A percentile compares a stretch with the other conserved stretches of the same genome.
Conservation (phyloP, 139 green algal genomes). For the Trebouxia sp. region DNA sequence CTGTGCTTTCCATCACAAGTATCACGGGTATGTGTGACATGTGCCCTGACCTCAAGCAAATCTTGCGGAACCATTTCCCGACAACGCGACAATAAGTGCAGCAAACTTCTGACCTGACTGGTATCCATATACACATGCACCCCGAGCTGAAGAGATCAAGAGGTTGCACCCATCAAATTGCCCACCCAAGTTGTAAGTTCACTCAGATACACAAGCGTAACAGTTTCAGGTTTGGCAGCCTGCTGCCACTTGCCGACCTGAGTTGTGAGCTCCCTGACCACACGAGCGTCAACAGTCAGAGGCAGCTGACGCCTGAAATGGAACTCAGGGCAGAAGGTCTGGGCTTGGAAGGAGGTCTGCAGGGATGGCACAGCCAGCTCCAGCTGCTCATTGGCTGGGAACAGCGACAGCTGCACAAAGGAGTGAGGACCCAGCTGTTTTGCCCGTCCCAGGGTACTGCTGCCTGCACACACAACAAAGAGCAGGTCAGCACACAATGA, state of each 20-base stretch:
- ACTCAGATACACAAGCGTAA: not conserved
- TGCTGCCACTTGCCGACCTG: conserved; percentile 20
- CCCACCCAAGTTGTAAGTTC: not conserved
- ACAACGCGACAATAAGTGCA: too few relatives aligned
- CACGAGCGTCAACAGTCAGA: conserved; percentile 28
- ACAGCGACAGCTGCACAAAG: conserved; percentile 48
- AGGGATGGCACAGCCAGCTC: conserved; percentile 31
- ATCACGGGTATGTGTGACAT: too few relatives aligned
- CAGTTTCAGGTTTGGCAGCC: not conserved
- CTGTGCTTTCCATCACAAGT: too few relatives aligned
- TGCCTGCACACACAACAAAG: not conserved
- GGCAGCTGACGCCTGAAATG: conserved; percentile 36
- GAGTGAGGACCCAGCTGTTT: conserved; percentile 53
- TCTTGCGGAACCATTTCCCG: too few relatives aligned
- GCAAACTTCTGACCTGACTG: too few relatives aligned
- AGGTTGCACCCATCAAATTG: too few relatives aligned
- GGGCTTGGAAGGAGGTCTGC: conserved; percentile 58
- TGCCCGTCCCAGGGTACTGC: conserved; percentile 39
- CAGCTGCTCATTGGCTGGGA: conserved; percentile 37
- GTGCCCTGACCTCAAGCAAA: too few relatives aligned
- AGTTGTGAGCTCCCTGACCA: conserved; percentile 39
- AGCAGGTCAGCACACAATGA: not conserved
- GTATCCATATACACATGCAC: too few relatives aligned
- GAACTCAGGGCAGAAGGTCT: conserved; percentile 63
- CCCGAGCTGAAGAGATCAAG: too few relatives aligned